Conservation (phyloP, 202 grass and related monocot genomes). For the Musa balbisiana region DNA sequence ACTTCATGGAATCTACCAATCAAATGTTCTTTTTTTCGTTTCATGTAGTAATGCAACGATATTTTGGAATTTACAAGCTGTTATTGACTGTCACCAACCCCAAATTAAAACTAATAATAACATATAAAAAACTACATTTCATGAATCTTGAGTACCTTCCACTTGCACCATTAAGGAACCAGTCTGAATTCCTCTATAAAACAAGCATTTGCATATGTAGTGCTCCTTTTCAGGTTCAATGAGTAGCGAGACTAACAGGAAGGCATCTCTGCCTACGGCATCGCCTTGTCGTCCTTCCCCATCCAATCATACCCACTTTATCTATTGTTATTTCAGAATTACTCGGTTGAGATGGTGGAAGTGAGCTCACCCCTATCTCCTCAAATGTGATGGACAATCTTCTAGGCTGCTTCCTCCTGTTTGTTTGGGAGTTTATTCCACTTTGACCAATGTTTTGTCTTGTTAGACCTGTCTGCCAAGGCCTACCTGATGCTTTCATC, state of each 20-base stretch:
- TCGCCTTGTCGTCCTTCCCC: slow-evolving; percentile 11
- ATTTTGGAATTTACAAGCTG: neutral
- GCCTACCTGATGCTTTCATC: slow-evolving; percentile 15
- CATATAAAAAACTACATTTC: neutral
- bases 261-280: slow-evolving; percentile 1
- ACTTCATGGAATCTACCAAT: neutral
- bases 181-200: neutral
- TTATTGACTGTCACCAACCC: neutral
- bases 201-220: neutral
- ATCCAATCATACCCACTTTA: neutral
- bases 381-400: slow-evolving; percentile 2
- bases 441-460: slow-evolving; percentile 21
- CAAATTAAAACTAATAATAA: neutral
- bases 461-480: neutral
- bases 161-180: neutral
- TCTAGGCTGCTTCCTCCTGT: slow-evolving; percentile 12
- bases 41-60: neutral
- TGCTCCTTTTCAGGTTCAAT: neutral
- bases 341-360: neutral
- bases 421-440: neutral
- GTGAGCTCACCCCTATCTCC: slow-evolving; percentile 3
- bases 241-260: neutral
- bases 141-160: neutral
- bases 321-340: neutral
- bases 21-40: neutral